A percentile compares a stretch with the other conserved stretches of the same genome.
Evolutionary conservation across 345 rosid genomes (phyloP).

Genomic region (Arabidopsis thaliana): TAIR10.1 NC_003075.7:13794001-13794500

Average conservation of each 20-base stretch:
- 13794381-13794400: background rate
- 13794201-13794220: background rate
- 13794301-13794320: background rate
- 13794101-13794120: slow-evolving; percentile 4
- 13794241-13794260: background rate
- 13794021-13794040: slow-evolving; percentile 95
- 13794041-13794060: slow-evolving; percentile 91
- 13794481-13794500: background rate
- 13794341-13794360: background rate
- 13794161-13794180: background rate
- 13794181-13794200: background rate
- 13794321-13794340: background rate
- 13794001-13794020: slow-evolving; percentile 98
- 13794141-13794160: slow-evolving; percentile 8
- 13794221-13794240: background rate
- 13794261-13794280: background rate
- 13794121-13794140: background rate
- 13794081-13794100: slow-evolving; percentile 25
- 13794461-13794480: slow-evolving; percentile 2
- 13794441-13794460: background rate
- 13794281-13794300: background rate
- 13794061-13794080: slow-evolving; percentile 85
- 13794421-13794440: background rate
- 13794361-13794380: background rate
- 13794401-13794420: background rate